Base-by-base conservation (phyloP, 176 grass and related monocot species). In the Dendrocalamus sinicus region DNA sequence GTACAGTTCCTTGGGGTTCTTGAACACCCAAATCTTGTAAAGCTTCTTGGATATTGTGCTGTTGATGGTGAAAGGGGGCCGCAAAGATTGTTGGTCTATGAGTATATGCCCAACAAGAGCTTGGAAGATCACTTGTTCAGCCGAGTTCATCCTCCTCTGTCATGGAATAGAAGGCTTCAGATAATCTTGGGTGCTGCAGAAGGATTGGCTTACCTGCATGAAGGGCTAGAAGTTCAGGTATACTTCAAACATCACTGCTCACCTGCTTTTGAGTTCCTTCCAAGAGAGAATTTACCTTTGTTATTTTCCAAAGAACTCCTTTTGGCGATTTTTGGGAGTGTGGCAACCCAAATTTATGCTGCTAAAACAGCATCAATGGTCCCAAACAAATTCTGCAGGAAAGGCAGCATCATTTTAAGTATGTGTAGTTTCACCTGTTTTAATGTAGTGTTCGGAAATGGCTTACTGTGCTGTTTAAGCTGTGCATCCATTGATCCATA, bases 11-110 rank as follows among this genome's bases (percentile, higher is more conserved):
- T 98, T 19, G 95, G 91, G 8, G 91, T 98, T 72, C 84, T 98
- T 72, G 95, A 98, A 63, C 95, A 98, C 50, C 95, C 91, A 70
- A 98, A 98, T 89, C 93, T 98, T 78, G 95, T 98, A 16, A 98
- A 95, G 48, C 86, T 98, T 22, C 73, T 98, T 40, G 95, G 95
- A 74, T 98, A 93, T 77, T 98, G 95, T 64, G 91, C 95, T 64
- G 89, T 84, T 77, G 95, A 98, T 76, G 78, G 40, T 32, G 89
- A 95, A 86, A 93, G 87, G 52, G 95, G 93, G 23, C 58, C 85
- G 16, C 93, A 98, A 46, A 90, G 95, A 83, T 87, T 98, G 59
- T 14, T 98, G 70, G 91, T 98, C 13, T 98, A 98, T 7, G 93
- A 98, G 57, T 98, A 89, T 51, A 98, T 98, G 95, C 91, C 93